Percentiles rank a stretch among this genome's conserved stretches.
phyloP scores from a whole-genome alignment of 495 filamentous ascomycete species.

The Penicillium flavigenum region DNA sequence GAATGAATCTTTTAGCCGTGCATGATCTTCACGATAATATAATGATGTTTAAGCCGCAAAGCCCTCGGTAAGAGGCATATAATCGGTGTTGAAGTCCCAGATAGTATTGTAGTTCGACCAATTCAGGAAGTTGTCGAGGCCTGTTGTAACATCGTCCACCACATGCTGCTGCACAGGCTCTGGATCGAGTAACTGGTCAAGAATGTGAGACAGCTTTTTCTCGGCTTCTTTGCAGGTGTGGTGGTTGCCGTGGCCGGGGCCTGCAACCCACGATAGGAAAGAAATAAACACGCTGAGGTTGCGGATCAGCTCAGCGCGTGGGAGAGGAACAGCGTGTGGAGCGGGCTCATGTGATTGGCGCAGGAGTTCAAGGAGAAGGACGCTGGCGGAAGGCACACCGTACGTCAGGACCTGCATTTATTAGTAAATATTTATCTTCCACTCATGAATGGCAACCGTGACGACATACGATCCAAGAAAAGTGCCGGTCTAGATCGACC shows the following conservation, averaged over 20 bases:
- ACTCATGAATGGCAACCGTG: neutral
- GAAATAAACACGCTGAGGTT: constrained; percentile 64
- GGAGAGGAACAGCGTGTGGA: constrained; percentile 38
- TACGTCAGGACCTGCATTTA: constrained; percentile 46
- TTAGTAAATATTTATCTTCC: constrained; percentile 20
- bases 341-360: constrained; percentile 51
- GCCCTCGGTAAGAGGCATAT: constrained; percentile 26
- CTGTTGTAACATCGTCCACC: constrained; percentile 36
- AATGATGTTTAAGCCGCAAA: constrained; percentile 23
- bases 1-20: neutral
- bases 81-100: constrained; percentile 40
- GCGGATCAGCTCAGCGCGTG: constrained; percentile 61
- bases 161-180: constrained; percentile 33
- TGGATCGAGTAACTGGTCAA: constrained; percentile 44
- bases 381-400: constrained; percentile 57
- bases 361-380: constrained; percentile 61
- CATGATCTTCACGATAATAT: neutral
- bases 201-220: constrained; percentile 44
- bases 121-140: constrained; percentile 38
- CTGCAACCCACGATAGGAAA: constrained; percentile 53
- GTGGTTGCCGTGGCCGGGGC: constrained; percentile 55
- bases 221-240: constrained; percentile 49
- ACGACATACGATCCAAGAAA: constrained; percentile 55
- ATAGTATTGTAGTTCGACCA: constrained; percentile 39
- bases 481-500: constrained; percentile 50